Evolutionary conservation across 2,329 filamentous ascomycete genomes (phyloP).

Genomic region (Ophiocordyceps camponoti-floridani): DNA sequence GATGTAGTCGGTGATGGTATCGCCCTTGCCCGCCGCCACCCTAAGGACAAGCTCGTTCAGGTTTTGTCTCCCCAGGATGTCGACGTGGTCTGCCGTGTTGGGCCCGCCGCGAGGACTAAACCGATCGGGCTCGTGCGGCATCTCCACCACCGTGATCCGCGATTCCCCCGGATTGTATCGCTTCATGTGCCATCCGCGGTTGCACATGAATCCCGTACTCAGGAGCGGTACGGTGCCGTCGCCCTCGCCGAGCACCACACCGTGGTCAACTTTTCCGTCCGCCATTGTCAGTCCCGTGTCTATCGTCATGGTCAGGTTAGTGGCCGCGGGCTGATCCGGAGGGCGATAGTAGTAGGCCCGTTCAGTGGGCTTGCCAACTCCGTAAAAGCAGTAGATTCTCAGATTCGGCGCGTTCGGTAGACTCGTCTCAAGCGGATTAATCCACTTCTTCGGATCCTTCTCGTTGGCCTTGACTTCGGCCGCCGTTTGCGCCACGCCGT

Average conservation of each 20-base stretch:
- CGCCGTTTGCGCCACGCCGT: constrained; percentile 66
- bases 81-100: constrained; percentile 76
- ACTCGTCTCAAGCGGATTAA: constrained; percentile 82
- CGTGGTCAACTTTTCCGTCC: constrained; percentile 52
- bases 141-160: constrained; percentile 75
- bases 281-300: constrained; percentile 38
- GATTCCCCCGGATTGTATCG: constrained; percentile 79
- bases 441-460: constrained; percentile 65
- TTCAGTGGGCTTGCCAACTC: constrained; percentile 84
- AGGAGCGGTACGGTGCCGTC: constrained; percentile 93
- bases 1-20: constrained; percentile 59
- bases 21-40: constrained; percentile 71
- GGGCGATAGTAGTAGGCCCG: constrained; percentile 76
- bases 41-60: constrained; percentile 81
- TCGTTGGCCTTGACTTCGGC: constrained; percentile 72
- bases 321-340: constrained; percentile 44
- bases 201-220: constrained; percentile 90
- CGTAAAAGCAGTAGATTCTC: constrained; percentile 97
- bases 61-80: constrained; percentile 76
- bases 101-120: constrained; percentile 67
- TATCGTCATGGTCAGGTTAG: constrained; percentile 56
- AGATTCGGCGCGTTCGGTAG: constrained; percentile 74
- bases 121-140: constrained; percentile 87
- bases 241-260: constrained; percentile 88
- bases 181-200: constrained; percentile 83